phyloP scores from a whole-genome alignment of 176 grass and related monocot species.

The Oryza meyeriana region DNA sequence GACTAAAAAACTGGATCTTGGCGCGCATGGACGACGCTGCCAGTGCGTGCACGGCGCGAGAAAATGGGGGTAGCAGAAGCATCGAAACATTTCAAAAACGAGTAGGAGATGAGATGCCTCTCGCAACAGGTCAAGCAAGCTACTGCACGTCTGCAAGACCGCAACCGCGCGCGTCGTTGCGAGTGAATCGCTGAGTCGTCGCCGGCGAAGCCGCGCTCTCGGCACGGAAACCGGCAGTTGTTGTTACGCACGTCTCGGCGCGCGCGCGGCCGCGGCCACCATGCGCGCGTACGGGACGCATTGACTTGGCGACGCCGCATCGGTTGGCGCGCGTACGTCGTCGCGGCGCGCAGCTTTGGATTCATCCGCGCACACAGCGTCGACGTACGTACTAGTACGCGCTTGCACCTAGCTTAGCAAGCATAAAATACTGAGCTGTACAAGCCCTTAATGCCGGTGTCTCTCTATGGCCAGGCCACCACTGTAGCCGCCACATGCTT shows the following conservation, averaged over 20 bases:
- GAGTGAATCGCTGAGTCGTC: neutral
- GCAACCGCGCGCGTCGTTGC: too few relatives aligned
- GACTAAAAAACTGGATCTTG: slow-evolving; percentile 40
- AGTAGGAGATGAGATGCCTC: neutral
- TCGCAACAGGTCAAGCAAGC: neutral
- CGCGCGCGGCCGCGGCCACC: neutral
- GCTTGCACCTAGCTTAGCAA: neutral
- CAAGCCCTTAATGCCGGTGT: slow-evolving; percentile 21
- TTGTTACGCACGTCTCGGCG: slow-evolving; percentile 1
- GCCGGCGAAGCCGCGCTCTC: neutral
- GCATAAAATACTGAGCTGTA: slow-evolving; percentile 47
- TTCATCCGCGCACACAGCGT: slow-evolving; percentile 1
- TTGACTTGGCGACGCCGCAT: slow-evolving; percentile 29
- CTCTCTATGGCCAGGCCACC: neutral
- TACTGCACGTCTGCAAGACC: neutral
- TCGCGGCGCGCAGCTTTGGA: neutral
- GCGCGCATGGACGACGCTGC: neutral
- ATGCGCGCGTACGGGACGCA: neutral
- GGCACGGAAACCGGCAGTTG: slow-evolving; percentile 16
- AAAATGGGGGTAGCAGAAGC: slow-evolving; percentile 10
- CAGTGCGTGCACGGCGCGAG: neutral
- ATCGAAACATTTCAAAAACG: slow-evolving; percentile 18
- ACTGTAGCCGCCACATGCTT: slow-evolving; percentile 35
- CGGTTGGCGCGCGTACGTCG: neutral
- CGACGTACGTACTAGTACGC: neutral